Evolutionary conservation across 495 filamentous ascomycete genomes (phyloP).

Genomic region (Penicillium antarcticum): DNA sequence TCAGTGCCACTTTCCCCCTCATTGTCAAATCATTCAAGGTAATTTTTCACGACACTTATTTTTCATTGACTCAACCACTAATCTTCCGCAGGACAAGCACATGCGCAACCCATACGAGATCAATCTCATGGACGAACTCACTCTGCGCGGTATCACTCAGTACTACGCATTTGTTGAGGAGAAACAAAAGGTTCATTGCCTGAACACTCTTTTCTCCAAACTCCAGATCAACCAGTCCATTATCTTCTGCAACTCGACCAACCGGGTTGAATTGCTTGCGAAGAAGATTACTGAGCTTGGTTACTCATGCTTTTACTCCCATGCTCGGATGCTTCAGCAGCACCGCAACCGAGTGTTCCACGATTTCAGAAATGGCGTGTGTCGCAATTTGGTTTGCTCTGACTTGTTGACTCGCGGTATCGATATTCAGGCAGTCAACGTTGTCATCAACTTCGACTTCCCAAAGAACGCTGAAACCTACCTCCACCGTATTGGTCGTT

Average conservation of each 20-base stretch:
- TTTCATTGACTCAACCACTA: background rate
- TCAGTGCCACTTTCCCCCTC: slow-evolving; percentile 94
- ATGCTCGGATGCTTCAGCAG: slow-evolving; percentile 97
- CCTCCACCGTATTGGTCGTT: slow-evolving; percentile 96
- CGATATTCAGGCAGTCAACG: slow-evolving; percentile 98
- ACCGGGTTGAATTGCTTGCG: slow-evolving; percentile 92
- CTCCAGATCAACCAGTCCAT: slow-evolving; percentile 99
- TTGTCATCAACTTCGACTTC: slow-evolving; percentile 99
- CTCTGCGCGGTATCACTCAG: slow-evolving; percentile 94
- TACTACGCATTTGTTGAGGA: slow-evolving; percentile 99
- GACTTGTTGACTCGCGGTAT: slow-evolving; percentile 98
- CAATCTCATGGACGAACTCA: slow-evolving; percentile 99
- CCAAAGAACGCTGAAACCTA: slow-evolving; percentile 99
- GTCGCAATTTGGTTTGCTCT: slow-evolving; percentile 96
- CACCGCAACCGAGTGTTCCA: slow-evolving; percentile 98
- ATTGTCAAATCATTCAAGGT: slow-evolving; percentile 95
- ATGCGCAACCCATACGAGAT: slow-evolving; percentile 96
- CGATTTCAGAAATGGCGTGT: slow-evolving; percentile 96
- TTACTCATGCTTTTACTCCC: slow-evolving; percentile 99
- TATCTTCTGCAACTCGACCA: slow-evolving; percentile 99
- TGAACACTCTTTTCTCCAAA: slow-evolving; percentile 98
- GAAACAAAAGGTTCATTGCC: slow-evolving; percentile 98
- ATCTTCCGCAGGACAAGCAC: slow-evolving; percentile 70
- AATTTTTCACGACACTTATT: slow-evolving; percentile 4
- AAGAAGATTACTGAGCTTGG: slow-evolving; percentile 99